Evolutionary conservation across 2,329 filamentous ascomycete species (phyloP).

Genomic region (Neonectria magnoliae): DNA sequence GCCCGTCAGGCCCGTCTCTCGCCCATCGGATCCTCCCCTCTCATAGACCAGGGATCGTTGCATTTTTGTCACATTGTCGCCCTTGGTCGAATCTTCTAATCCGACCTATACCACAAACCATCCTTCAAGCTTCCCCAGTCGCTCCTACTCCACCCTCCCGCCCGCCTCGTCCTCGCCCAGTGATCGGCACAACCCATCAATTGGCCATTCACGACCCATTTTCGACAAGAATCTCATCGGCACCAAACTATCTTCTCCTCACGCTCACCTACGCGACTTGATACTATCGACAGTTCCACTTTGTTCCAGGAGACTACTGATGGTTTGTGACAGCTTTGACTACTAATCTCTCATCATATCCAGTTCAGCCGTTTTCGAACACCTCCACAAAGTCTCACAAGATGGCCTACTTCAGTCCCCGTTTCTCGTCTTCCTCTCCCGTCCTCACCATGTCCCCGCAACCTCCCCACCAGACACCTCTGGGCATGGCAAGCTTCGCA

Average conservation of each 20-base stretch:
- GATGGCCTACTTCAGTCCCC: conserved; percentile 58
- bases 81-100: conserved; percentile 17
- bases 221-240: neutral
- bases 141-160: conserved; percentile 15
- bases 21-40: no score
- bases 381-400: conserved; percentile 21
- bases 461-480: conserved; percentile 46
- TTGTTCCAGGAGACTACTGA: conserved; percentile 26
- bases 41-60: no score
- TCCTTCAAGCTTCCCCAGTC: conserved; percentile 19
- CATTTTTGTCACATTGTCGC: neutral
- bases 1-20: no score
- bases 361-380: conserved; percentile 28
- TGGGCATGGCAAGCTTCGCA: conserved; percentile 45
- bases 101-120: conserved; percentile 17
- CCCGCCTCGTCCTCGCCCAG: conserved; percentile 26
- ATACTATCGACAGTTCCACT: conserved; percentile 2
- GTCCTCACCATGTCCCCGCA: conserved; percentile 54
- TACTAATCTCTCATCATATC: conserved; percentile 43
- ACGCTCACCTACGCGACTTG: neutral
- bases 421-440: conserved; percentile 55
- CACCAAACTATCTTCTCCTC: neutral
- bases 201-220: neutral
- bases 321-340: conserved; percentile 47
- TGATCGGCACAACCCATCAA: conserved; percentile 6